Conservation (phyloP, 768 basidiomycete species). For the Amanita rubescens region DNA sequence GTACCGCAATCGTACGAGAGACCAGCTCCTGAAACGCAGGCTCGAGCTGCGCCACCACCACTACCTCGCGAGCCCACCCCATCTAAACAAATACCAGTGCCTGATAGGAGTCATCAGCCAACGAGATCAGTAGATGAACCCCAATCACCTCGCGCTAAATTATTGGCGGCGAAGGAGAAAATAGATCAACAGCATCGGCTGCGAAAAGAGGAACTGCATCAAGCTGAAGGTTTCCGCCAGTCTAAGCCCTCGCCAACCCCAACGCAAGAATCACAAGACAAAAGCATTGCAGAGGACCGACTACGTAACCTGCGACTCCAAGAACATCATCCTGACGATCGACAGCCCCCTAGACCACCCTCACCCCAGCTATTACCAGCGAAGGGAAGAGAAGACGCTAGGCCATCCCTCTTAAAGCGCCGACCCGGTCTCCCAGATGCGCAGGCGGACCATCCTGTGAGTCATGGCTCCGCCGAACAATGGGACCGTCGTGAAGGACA, state of each 20-base stretch:
- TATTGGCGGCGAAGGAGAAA: not conserved
- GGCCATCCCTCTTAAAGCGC: not conserved
- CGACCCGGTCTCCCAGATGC: not conserved
- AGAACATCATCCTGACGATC: constrained; percentile 6
- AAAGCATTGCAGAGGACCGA: not conserved
- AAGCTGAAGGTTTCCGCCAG: not conserved
- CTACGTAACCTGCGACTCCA: not conserved
- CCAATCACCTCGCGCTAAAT: not conserved
- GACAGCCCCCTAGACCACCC: constrained; percentile 8
- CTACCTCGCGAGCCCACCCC: constrained; percentile 22
- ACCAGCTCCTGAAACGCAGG: not conserved
- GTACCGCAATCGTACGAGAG: not conserved
- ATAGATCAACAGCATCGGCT: not conserved
- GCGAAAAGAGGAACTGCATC: not conserved
- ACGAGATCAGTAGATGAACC: not conserved
- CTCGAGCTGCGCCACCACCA: constrained; percentile 8
- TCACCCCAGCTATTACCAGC: constrained; percentile 1
- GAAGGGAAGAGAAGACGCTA: not conserved
- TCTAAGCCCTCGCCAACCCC: not conserved
- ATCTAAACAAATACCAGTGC: not conserved
- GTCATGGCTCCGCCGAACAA: not conserved
- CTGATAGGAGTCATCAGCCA: not conserved
- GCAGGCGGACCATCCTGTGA: not conserved
- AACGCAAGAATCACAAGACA: not conserved
- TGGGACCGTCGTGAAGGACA: not conserved